phyloP scores from a whole-genome alignment of 2,329 filamentous ascomycete genomes.

The Aspergillus fischeri region DNA sequence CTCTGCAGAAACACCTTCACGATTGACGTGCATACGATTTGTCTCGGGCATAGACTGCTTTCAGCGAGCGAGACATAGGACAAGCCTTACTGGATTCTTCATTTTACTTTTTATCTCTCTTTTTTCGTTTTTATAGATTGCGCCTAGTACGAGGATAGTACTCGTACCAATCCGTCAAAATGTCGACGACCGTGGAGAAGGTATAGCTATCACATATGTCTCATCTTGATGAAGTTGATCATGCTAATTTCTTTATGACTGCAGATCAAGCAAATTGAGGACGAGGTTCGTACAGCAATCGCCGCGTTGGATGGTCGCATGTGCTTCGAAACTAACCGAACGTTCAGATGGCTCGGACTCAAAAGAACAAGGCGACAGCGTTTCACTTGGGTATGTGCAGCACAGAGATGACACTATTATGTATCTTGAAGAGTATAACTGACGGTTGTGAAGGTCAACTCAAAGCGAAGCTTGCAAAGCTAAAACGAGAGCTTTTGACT shows the following conservation, averaged over 20 bases:
- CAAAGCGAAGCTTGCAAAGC: constrained; percentile 96
- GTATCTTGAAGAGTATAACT: constrained; percentile 13
- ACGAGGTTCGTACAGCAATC: constrained; percentile 63
- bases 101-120: constrained; percentile 1
- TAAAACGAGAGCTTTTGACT: constrained; percentile 92
- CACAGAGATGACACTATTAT: neutral
- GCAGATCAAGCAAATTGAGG: constrained; percentile 94
- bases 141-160: constrained; percentile 13
- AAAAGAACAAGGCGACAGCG: constrained; percentile 95
- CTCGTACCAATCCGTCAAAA: constrained; percentile 49
- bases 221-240: neutral
- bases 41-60: constrained; percentile 1
- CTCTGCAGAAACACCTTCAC: constrained; percentile 6
- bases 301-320: neutral
- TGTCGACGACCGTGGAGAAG: constrained; percentile 98
- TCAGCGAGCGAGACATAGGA: neutral
- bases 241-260: constrained; percentile 29
- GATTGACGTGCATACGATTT: constrained; percentile 7
- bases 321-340: constrained; percentile 9
- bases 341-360: constrained; percentile 81
- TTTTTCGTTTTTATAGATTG: constrained; percentile 7
- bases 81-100: neutral
- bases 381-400: constrained; percentile 69
- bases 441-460: constrained; percentile 59
- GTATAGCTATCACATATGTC: constrained; percentile 44